Base-by-base conservation (phyloP, 2,329 filamentous ascomycete species). In the Fusarium pseudoanthophilum region DNA sequence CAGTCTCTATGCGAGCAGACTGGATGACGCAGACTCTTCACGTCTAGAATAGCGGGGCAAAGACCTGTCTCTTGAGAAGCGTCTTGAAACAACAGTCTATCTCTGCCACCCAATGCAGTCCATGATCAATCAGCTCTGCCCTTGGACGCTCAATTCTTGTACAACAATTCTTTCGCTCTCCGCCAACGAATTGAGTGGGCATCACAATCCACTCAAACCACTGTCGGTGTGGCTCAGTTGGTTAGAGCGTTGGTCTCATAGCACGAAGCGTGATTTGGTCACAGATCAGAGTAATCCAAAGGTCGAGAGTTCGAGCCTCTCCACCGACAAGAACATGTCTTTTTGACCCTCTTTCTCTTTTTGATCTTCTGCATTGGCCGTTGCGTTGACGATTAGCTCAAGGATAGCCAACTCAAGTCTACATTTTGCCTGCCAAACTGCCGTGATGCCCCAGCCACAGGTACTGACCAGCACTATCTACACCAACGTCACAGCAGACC, bases 171-270 rank as follows among this genome's bases (percentile, higher is more conserved):
- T n/a, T 26, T 48, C 5, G 20, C 7, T 18, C 13, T 36, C 55
- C n/a, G 18, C 40, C 55, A 58, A 58, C 30, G 16, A 36, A n/a
- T 28, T 28, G 24, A 28, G 55, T 58, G 55, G 40, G n/a, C n/a
- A 39, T 53, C 5, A 7, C n/a, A 45, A 9, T 30, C 55, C 55
- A 58, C n/a, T 49, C 32, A 20, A n/a, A 34, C 18, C 20, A 24
- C n/a, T n/a, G 58, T 60, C 46, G 58, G 37, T 55, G 58, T 60
- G 36, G 58, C 58, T 55, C 58, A 60, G 57, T 40, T 60, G 57
- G 57, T 52, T 60, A 60, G 57, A 60, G 55, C 55, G 55, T 58
- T 58, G 55, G 55, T 58, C 55, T 58, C 55, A 58, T 49, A 58
- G 55, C 30, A n/a, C 21, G 20, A 58, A 40, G 26, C 30, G 30